These are phyloP conservation scores for Leptodermis oblonga DNA, from an alignment of 257 asterid genomes.

Conservation along the genomic window DNA sequence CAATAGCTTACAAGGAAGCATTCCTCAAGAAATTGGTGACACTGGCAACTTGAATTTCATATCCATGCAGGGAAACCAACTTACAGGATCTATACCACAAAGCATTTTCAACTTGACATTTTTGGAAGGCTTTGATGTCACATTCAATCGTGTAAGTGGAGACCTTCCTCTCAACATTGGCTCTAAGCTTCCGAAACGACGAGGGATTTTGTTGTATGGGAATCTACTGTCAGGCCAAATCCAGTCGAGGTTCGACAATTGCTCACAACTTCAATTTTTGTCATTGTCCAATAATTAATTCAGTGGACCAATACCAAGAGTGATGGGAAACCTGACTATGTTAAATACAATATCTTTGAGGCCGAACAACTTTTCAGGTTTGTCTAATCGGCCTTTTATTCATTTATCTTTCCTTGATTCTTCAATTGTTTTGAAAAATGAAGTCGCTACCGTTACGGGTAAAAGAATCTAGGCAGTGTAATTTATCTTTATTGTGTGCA, in stretches of 20 bases:
- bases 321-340: conserved; percentile 2
- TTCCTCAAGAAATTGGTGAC: conserved; percentile 10
- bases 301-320: conserved; percentile 5
- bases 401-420: not conserved
- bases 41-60: not conserved
- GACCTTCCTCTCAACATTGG: conserved; percentile 16
- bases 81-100: conserved; percentile 19
- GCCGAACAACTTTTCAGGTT: not conserved
- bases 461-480: not conserved
- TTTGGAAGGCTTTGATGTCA: not conserved
- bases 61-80: not conserved
- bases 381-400: not conserved
- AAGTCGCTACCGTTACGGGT: too few species aligned
- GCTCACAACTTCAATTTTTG: conserved; percentile 11
- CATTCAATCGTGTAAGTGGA: conserved; percentile 17
- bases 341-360: not conserved
- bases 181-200: conserved; percentile 16
- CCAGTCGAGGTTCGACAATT: conserved; percentile 15
- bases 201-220: not conserved
- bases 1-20: conserved; percentile 8
- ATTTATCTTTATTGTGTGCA: not conserved
- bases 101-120: conserved; percentile 19
- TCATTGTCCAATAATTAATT: not conserved
- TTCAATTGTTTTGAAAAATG: not conserved
- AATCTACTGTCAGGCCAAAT: conserved; percentile 20